Base-by-base conservation (phyloP, 73 alveolate genomes). In the Paramecium bursaria region DNA sequence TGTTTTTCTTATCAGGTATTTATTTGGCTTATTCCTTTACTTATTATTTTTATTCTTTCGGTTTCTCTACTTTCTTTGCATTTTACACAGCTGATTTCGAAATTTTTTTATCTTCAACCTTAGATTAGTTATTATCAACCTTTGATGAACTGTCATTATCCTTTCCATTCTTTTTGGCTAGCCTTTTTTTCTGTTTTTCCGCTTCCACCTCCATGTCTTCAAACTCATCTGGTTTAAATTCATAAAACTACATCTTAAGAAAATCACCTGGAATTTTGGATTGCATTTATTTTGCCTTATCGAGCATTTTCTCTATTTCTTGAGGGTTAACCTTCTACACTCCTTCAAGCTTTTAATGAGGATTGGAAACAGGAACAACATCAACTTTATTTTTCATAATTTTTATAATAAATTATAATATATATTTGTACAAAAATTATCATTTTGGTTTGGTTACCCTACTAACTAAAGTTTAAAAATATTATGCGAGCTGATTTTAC, bases 301-400 rank as follows among this genome's bases (percentile, higher is more conserved):
- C 82, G 14, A 67, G 17, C 21, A 67, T 35, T 42, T 67, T 67
- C 3, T 35, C 29, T 3, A 67, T 67, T 42, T 67, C 82, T 15
- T 67, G 11, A 19, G 82, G 82, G 33, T 57, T 31, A 1, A 67
- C 57, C 26, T 67, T 67, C 44, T 67, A 13, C 0, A 67, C 44
- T 35, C 82, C 82, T 42, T 67, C 82, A 53, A 67, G 33, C 21
- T 67, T 67, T 67, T 67, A 23, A 39, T 67, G 82, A 4, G 82
- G 82, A 27, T 67, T 67, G 7, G 13, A 23, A 67, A 67, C 55
- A 19, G 82, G 82, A n/a, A 67, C 22, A 39, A 67, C 82, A 67
- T 67, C 44, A 6, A 67, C 46, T 14, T 57, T 11, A 7, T 39
- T 7, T 39, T 39, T 39, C 49, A 39, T 39, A 39, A 39, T 39